Evolutionary conservation across 495 filamentous ascomycete genomes (phyloP), one percentile per base, ranked within the genome.

Genomic region (Penicillium argentinense): DNA sequence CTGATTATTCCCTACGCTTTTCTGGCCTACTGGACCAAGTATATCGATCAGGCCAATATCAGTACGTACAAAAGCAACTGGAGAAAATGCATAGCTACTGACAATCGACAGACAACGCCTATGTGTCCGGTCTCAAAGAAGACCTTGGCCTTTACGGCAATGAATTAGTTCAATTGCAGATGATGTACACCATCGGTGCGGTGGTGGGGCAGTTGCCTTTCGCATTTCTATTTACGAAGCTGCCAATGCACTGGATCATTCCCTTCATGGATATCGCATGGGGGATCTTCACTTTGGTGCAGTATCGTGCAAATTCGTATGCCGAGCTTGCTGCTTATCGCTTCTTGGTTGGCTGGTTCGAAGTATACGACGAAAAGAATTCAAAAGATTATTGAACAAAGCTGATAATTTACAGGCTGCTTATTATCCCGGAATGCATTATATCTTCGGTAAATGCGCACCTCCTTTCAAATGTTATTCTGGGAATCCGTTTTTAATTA

Each of bases 261-360:
- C 74, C 74, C 13, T 62, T 65, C 19, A 39, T 68, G 57, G 68
- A 73, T 41, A 54, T 67, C 28, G 53, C 53, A 41, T 77, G 74
- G 74, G 73, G 74, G 3, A 53, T 76, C 25, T 76, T 75, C 39
- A 77, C 74, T 0, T 42, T 77, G 24, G 49, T 72, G 14, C 72
- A 77, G 29, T 75, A 68, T 45, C 65, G 72, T 25, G 63, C 57
- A 16, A 61, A 33, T 18, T 62, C 57, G n/a, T 66, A 56, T 30
- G 48, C 58, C 11, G 64, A 70, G 27, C 18, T 70, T 17, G 58
- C 60, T 40, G 74, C 82, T 16, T 78, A 89, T 51, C 83, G 91
- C 23, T 93, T 95, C 69, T 86, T 95, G 61, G 81, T 95, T 36
- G 89, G 90, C 16, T 91, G 92, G 57, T 82, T 96, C 16, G 91